Conservation (phyloP, 2,329 filamentous ascomycete species). For the Calonectria naviculata region DNA sequence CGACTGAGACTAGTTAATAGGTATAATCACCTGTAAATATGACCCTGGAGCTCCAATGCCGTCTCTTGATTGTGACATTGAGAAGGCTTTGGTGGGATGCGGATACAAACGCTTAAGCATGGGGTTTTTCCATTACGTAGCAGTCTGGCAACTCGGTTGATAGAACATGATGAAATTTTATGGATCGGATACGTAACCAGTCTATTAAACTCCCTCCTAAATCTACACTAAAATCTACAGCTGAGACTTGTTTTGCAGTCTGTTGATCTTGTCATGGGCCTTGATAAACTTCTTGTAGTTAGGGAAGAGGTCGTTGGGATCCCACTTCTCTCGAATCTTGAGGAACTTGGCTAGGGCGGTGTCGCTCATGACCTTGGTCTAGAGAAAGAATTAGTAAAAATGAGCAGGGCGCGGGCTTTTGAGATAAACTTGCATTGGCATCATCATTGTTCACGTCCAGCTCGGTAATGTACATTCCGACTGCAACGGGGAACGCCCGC, state of each 20-base stretch:
- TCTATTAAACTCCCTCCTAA: background rate
- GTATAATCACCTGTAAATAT: no score
- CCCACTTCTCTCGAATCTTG: conserved; percentile 25
- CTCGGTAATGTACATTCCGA: conserved; percentile 19
- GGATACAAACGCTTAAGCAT: no score
- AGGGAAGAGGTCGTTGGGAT: conserved; percentile 24
- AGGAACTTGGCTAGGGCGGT: conserved; percentile 22
- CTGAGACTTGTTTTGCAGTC: conserved; percentile 10
- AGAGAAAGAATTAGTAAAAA: background rate
- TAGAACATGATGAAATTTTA: no score
- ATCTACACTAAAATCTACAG: background rate
- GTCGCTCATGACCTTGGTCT: conserved; percentile 20
- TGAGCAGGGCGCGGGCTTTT: background rate
- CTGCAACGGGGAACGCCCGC: conserved; percentile 14
- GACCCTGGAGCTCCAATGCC: no score
- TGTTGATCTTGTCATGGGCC: conserved; percentile 20
- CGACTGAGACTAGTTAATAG: no score
- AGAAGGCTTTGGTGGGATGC: no score
- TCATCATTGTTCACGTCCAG: conserved; percentile 13
- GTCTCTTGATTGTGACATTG: no score
- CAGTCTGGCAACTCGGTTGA: no score
- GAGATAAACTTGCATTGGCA: conserved; percentile 1
- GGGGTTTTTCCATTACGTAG: no score
- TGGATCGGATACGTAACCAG: no score
- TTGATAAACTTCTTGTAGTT: conserved; percentile 24